Percentiles rank a stretch among this genome's conserved stretches.
Conservation (phyloP, 306 rosid genomes). For the Bauhinia variegata region DNA sequence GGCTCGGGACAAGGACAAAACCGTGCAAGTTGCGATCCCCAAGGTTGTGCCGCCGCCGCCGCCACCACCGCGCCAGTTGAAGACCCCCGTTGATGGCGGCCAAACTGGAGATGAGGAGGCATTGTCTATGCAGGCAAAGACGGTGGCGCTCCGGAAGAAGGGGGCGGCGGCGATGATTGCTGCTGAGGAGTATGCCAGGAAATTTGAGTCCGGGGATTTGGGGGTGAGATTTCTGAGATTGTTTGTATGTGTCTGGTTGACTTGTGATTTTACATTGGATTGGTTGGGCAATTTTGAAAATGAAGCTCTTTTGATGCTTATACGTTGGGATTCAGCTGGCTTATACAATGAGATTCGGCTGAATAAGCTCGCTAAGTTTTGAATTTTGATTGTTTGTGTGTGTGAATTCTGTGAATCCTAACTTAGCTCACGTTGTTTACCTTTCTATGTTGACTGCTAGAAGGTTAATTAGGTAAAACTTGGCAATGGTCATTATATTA, state of each 20-base stretch:
- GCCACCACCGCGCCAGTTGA: slow-evolving; percentile 43
- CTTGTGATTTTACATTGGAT: neutral
- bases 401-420: too few relatives aligned
- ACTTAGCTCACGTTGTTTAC: neutral
- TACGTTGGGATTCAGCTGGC: neutral
- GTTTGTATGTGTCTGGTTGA: neutral
- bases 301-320: neutral
- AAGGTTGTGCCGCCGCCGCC: slow-evolving; percentile 78
- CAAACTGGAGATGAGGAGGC: slow-evolving; percentile 57
- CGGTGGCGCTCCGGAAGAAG: slow-evolving; percentile 74
- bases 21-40: slow-evolving; percentile 76
- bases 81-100: slow-evolving; percentile 29
- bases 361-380: neutral
- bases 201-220: slow-evolving; percentile 76
- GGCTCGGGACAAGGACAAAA: slow-evolving; percentile 41
- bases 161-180: slow-evolving; percentile 98
- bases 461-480: neutral
- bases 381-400: slow-evolving; percentile 3
- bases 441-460: neutral
- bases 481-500: too few relatives aligned
- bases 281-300: neutral
- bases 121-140: slow-evolving; percentile 79
- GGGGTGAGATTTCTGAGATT: slow-evolving; percentile 39
- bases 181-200: slow-evolving; percentile 88
- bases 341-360: too few relatives aligned